Percentiles rank a stretch among this genome's conserved stretches.
phyloP scores from a whole-genome alignment of 2,329 filamentous ascomycete species.

The Cadophora malorum region DNA sequence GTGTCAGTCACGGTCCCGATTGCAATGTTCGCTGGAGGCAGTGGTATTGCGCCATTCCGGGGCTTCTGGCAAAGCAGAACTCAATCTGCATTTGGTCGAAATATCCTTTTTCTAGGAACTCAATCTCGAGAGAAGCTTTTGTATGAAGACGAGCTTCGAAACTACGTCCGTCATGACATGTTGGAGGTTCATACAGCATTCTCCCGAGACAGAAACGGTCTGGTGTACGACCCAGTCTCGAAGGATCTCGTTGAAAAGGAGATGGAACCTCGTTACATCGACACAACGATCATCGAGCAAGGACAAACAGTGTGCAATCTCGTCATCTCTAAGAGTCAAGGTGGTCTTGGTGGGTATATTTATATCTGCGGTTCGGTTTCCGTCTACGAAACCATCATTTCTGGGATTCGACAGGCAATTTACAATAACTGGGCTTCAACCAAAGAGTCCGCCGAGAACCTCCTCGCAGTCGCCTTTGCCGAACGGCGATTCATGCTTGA shows the following conservation, averaged over 20 bases:
- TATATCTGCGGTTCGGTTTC: neutral
- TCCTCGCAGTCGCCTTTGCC: neutral
- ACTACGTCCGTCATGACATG: constrained; percentile 1
- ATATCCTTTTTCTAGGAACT: neutral
- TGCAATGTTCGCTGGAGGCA: constrained; percentile 5
- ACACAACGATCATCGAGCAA: constrained; percentile 2
- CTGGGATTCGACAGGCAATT: constrained; percentile 4
- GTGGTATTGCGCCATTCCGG: neutral
- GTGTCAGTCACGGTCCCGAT: neutral
- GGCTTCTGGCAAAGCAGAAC: constrained; percentile 6
- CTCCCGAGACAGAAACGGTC: neutral
- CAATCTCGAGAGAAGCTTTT: neutral
- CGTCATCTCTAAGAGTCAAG: constrained; percentile 1
- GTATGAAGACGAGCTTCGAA: constrained; percentile 1
- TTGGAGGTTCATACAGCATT: constrained; percentile 3
- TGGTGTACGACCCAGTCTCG: neutral
- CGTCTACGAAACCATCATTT: constrained; percentile 1
- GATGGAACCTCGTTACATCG: neutral
- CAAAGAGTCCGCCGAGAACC: constrained; percentile 1
- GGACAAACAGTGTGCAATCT: neutral
- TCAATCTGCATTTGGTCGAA: neutral
- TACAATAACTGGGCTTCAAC: constrained; percentile 5
- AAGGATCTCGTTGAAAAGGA: neutral
- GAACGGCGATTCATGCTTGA: constrained; percentile 4
- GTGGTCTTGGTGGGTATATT: constrained; percentile 1